Conservation (phyloP, 768 basidiomycete genomes). For the Boletus speciosus region DNA sequence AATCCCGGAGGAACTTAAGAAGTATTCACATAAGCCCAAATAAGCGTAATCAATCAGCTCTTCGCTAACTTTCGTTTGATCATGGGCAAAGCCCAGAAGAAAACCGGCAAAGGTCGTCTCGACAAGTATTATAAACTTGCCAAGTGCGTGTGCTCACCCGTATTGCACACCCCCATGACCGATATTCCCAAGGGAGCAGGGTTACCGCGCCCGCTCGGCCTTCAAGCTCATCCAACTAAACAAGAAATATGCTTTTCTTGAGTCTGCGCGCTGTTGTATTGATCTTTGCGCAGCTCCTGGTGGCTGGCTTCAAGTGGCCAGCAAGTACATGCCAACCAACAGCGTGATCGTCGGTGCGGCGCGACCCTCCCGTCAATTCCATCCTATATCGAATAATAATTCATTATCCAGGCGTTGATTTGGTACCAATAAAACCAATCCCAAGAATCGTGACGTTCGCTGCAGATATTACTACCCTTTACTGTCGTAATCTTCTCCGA, state of each 20-base stretch:
- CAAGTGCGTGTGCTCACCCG: constrained; percentile 47
- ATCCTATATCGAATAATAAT: constrained; percentile 6
- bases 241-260: constrained; percentile 94
- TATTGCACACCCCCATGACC: constrained; percentile 5
- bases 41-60: constrained; percentile 12
- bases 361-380: constrained; percentile 5
- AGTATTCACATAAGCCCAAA: constrained; percentile 3
- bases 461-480: constrained; percentile 88
- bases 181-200: constrained; percentile 75
- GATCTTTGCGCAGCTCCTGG: constrained; percentile 99
- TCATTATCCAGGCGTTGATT: constrained; percentile 71
- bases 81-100: constrained; percentile 86
- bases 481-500: constrained; percentile 84
- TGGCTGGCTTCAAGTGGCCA: constrained; percentile 98
- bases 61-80: background rate
- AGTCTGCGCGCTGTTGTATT: constrained; percentile 86
- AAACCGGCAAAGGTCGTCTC: constrained; percentile 92
- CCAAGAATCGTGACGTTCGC: constrained; percentile 90
- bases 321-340: constrained; percentile 94
- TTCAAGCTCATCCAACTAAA: constrained; percentile 99
- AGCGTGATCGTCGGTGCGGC: constrained; percentile 83
- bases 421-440: constrained; percentile 94
- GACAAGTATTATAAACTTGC: constrained; percentile 98
- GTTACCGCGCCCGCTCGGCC: constrained; percentile 97
- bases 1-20: background rate